Evolutionary conservation across 805 yeast species (phyloP).

Genomic region (Sporopachydermia quercuum): DNA sequence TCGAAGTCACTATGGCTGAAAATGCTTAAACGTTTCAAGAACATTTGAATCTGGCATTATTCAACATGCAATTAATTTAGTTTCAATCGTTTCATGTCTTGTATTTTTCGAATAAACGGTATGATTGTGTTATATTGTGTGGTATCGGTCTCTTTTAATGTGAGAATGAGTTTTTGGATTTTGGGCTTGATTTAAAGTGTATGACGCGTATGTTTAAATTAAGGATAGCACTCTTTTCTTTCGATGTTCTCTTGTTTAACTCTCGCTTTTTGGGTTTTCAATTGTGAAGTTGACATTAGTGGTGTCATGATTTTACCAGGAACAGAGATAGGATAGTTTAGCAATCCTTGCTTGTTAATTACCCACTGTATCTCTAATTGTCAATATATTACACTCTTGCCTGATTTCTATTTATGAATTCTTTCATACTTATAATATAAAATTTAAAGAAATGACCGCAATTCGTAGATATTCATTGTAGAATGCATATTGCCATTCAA

Average conservation of each 20-base stretch:
- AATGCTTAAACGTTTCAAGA: background rate
- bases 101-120: too few species aligned
- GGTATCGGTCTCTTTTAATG: too few species aligned
- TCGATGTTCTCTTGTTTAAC: too few species aligned
- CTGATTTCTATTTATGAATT: background rate
- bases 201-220: constrained; percentile 1
- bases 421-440: too few species aligned
- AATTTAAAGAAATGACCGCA: too few species aligned
- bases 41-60: too few species aligned
- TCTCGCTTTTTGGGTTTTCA: background rate
- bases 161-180: too few species aligned
- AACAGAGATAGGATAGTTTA: background rate
- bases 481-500: too few species aligned
- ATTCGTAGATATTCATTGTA: too few species aligned
- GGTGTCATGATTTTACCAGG: background rate
- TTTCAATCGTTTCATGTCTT: background rate
- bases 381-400: background rate
- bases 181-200: background rate
- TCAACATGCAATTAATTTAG: background rate
- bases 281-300: background rate
- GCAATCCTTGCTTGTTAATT: background rate
- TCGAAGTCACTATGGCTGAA: constrained; percentile 81
- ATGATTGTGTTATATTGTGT: too few species aligned
- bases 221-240: background rate
- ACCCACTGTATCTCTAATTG: background rate